These are phyloP conservation scores for Aquanectria penicillioides DNA, from an alignment of 2,329 filamentous ascomycete genomes.

Conservation along the genomic window DNA sequence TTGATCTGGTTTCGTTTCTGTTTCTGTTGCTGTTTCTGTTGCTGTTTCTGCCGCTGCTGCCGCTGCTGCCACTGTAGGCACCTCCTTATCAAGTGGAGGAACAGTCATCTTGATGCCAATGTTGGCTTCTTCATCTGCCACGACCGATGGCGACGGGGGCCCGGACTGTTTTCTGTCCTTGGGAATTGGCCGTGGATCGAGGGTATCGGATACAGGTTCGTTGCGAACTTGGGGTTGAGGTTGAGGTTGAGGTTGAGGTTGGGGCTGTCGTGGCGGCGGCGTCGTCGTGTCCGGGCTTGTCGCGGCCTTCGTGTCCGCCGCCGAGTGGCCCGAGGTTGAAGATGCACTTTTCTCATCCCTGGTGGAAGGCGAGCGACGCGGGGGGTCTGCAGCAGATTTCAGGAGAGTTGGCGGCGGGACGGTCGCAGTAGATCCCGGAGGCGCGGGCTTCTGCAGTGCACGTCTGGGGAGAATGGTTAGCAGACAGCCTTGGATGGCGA, in stretches of 20 bases:
- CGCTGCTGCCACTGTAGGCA: too few species aligned
- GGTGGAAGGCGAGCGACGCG: neutral
- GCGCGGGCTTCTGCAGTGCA: conserved; percentile 43
- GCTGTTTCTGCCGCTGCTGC: too few species aligned
- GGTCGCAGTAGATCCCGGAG: conserved; percentile 24
- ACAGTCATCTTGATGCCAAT: neutral
- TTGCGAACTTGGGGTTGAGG: neutral
- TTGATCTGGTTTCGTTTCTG: neutral
- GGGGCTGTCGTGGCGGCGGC: neutral
- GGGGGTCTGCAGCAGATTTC: neutral
- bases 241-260: neutral
- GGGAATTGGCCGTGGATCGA: neutral
- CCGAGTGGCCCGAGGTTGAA: neutral
- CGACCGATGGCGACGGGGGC: conserved; percentile 9
- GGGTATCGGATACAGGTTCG: neutral
- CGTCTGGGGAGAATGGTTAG: conserved; percentile 34
- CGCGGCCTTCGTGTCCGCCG: neutral
- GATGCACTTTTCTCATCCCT: neutral
- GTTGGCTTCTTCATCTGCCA: conserved; percentile 15
- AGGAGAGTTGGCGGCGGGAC: conserved; percentile 27
- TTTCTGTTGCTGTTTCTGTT: too few species aligned
- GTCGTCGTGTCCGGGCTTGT: neutral
- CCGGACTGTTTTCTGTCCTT: neutral
- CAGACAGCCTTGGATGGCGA: neutral
- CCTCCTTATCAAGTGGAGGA: too few species aligned